Conservation (phyloP, 2,329 filamentous ascomycete genomes). For the Diaporthe amygdali region DNA sequence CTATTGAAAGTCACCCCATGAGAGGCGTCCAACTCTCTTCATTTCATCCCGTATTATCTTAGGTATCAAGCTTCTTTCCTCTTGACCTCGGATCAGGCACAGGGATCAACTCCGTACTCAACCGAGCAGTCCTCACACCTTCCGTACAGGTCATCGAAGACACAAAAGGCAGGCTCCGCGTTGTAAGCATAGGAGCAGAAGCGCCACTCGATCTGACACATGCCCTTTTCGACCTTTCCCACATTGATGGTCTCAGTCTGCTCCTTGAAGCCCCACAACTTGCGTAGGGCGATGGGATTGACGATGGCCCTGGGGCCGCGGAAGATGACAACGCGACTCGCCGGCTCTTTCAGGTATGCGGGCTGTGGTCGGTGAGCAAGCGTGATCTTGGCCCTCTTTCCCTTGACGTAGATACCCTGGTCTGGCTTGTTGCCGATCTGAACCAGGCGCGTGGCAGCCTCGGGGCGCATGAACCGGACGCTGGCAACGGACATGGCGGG, state of each 20-base stretch:
- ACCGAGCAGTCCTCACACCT: background rate
- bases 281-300: background rate
- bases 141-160: background rate
- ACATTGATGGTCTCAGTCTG: background rate
- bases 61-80: too few species aligned
- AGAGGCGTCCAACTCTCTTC: accelerated
- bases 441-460: background rate
- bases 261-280: conserved; percentile 7
- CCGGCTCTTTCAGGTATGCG: background rate
- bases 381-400: background rate
- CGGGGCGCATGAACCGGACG: conserved; percentile 6
- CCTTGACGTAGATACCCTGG: background rate
- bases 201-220: conserved; percentile 8
- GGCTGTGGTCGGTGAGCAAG: background rate
- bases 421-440: background rate
- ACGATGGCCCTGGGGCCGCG: background rate
- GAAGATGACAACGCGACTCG: background rate
- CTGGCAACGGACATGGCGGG: background rate
- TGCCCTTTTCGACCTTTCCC: background rate
- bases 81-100: background rate
- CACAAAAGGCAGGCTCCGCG: background rate
- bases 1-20: too few species aligned
- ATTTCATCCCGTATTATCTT: background rate
- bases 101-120: background rate
- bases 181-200: conserved; percentile 5